phyloP scores from a whole-genome alignment of 2,329 filamentous ascomycete genomes.

The Ceratocystis destructans region DNA sequence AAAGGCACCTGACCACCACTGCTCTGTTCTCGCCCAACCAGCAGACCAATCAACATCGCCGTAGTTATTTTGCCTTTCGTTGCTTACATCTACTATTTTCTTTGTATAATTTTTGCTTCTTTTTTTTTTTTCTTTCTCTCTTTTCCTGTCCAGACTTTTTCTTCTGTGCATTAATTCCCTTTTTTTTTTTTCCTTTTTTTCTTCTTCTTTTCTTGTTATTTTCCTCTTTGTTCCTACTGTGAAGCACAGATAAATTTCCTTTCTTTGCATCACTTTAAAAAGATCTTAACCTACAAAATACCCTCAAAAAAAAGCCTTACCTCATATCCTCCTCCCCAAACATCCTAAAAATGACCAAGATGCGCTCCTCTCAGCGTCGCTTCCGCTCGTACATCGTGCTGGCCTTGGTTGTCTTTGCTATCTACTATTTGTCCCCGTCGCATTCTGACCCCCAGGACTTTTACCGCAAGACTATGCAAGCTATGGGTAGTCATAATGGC shows the following conservation, averaged over 20 bases:
- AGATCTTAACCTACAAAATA: neutral
- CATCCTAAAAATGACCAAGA: conserved; percentile 12
- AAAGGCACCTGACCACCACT: neutral
- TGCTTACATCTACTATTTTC: conserved; percentile 4
- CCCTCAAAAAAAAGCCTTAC: neutral
- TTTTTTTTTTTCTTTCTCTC: neutral
- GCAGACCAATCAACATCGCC: neutral
- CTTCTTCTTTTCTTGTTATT: conserved; percentile 23
- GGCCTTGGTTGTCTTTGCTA: conserved; percentile 13
- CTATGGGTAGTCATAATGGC: conserved; percentile 32
- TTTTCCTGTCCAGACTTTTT: neutral
- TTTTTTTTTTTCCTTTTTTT: neutral
- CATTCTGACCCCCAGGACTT: conserved; percentile 34
- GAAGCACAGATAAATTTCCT: neutral
- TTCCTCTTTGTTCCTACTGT: neutral
- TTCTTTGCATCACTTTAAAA: neutral
- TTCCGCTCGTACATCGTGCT: conserved; percentile 15
- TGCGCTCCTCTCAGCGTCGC: conserved; percentile 14
- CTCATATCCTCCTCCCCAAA: neutral
- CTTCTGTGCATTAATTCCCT: neutral
- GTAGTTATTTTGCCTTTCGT: neutral
- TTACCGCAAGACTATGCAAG: conserved; percentile 46
- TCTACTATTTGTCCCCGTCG: conserved; percentile 18
- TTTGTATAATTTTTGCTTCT: neutral
- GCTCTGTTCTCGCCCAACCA: neutral